These are phyloP conservation scores for Jaapia argillacea DNA, from an alignment of 768 basidiomycete species.

Conservation along the genomic window DNA sequence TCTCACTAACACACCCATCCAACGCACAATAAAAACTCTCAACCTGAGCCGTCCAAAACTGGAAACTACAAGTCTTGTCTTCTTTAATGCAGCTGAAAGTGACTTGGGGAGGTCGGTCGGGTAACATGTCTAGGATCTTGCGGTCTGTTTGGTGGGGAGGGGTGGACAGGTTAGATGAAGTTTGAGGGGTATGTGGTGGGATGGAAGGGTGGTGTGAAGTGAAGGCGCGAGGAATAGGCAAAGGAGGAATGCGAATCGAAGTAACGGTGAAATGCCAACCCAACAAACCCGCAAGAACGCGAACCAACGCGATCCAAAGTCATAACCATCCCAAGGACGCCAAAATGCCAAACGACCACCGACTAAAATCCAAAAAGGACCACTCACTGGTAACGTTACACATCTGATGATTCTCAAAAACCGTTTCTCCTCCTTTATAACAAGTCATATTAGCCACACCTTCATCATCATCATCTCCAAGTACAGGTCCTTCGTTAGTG, in stretches of 20 bases:
- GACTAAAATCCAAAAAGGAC: too few relatives aligned
- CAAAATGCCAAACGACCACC: too few relatives aligned
- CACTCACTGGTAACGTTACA: constrained; percentile 98
- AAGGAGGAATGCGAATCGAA: too few relatives aligned
- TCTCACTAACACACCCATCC: constrained; percentile 48
- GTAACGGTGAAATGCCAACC: too few relatives aligned
- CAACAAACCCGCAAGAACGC: too few relatives aligned
- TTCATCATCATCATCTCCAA: constrained; percentile 30
- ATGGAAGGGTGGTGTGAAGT: too few relatives aligned
- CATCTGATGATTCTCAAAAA: constrained; percentile 96
- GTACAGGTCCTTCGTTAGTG: too few relatives aligned
- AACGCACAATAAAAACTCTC: constrained; percentile 96
- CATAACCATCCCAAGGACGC: too few relatives aligned
- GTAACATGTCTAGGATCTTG: constrained; percentile 92
- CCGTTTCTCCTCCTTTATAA: constrained; percentile 86
- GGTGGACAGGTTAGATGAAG: constrained; percentile 1
- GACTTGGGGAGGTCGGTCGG: constrained; percentile 85
- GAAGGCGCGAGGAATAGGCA: too few relatives aligned
- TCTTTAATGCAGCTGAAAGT: constrained; percentile 83
- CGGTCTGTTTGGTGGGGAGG: constrained; percentile 45
- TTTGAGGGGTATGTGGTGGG: too few relatives aligned
- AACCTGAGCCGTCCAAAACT: constrained; percentile 94
- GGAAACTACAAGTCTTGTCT: constrained; percentile 73
- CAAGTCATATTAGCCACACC: constrained; percentile 71
- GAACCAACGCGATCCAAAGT: too few relatives aligned